Evolutionary conservation across 2,329 filamentous ascomycete species (phyloP).

Genomic region (Sarocladium oryzae): DNA sequence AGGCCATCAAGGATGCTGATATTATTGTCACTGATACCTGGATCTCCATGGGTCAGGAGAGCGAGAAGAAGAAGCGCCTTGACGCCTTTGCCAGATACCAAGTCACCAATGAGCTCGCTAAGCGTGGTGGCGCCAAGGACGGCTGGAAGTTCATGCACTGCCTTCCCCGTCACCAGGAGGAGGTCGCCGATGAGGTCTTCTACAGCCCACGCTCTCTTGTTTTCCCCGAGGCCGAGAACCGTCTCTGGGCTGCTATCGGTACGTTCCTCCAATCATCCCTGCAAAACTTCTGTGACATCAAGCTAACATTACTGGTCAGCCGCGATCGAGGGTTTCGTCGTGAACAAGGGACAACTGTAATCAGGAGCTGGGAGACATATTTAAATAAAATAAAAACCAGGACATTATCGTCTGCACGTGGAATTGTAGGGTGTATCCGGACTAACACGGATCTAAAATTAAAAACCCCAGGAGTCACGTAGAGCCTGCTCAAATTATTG

Average conservation of each 20-base stretch:
- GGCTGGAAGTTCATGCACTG: slow-evolving; percentile 99
- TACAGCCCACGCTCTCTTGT: slow-evolving; percentile 81
- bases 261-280: slow-evolving; percentile 26
- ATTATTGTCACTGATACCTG: slow-evolving; percentile 95
- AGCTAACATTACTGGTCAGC: slow-evolving; percentile 33
- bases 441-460: not conserved
- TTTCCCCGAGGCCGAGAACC: slow-evolving; percentile 91
- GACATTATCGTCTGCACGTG: too few species aligned
- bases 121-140: slow-evolving; percentile 76
- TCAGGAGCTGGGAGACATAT: too few species aligned
- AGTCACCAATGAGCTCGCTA: slow-evolving; percentile 79
- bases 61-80: slow-evolving; percentile 69
- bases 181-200: slow-evolving; percentile 92
- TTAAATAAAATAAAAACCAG: too few species aligned
- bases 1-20: slow-evolving; percentile 79
- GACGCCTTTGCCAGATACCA: slow-evolving; percentile 85
- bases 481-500: slow-evolving; percentile 4
- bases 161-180: slow-evolving; percentile 82
- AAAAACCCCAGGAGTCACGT: slow-evolving; percentile 4
- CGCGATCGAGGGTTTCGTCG: slow-evolving; percentile 80
- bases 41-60: slow-evolving; percentile 97
- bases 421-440: too few species aligned
- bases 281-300: not conserved
- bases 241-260: slow-evolving; percentile 83
- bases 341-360: slow-evolving; percentile 81